phyloP scores from a whole-genome alignment of 116 monocot genomes.

The Thalassia testudinum region DNA sequence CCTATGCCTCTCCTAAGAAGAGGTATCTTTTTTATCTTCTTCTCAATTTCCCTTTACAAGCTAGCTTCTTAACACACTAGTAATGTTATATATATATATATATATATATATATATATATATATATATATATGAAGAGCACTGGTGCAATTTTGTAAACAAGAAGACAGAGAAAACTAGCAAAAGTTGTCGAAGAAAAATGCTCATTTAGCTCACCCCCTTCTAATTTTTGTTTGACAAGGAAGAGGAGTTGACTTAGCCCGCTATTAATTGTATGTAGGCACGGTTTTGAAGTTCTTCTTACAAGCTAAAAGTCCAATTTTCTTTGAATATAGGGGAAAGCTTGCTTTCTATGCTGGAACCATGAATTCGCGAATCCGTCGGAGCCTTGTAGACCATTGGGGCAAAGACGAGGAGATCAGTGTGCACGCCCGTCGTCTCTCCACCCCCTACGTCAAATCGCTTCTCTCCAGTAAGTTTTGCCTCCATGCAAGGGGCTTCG shows the following conservation, averaged over 20 bases:
- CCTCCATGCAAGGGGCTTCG: slow-evolving; percentile 13
- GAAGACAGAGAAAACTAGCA: too few species aligned
- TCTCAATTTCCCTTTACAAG: too few species aligned
- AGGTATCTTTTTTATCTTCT: background rate
- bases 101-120: too few species aligned
- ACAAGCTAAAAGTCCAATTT: too few species aligned
- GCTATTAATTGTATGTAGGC: too few species aligned
- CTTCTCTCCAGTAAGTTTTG: slow-evolving; percentile 10
- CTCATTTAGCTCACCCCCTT: background rate
- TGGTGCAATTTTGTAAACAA: too few species aligned
- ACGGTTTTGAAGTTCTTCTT: too few species aligned
- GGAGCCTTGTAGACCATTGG: slow-evolving; percentile 6
- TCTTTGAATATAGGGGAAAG: slow-evolving; percentile 2
- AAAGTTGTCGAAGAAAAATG: too few species aligned
- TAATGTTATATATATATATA: too few species aligned
- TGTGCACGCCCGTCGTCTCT: slow-evolving; percentile 1
- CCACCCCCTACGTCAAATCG: slow-evolving; percentile 3
- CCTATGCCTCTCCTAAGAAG: background rate
- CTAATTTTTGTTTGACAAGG: background rate
- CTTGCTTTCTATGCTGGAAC: slow-evolving; percentile 15
- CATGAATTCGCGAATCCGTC: slow-evolving; percentile 7
- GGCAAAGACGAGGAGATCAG: slow-evolving; percentile 8
- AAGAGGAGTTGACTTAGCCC: too few species aligned
- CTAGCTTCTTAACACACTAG: too few species aligned
- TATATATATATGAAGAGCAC: too few species aligned